Base-by-base conservation (phyloP, 306 rosid genomes). In the Dryas drummondii region DNA sequence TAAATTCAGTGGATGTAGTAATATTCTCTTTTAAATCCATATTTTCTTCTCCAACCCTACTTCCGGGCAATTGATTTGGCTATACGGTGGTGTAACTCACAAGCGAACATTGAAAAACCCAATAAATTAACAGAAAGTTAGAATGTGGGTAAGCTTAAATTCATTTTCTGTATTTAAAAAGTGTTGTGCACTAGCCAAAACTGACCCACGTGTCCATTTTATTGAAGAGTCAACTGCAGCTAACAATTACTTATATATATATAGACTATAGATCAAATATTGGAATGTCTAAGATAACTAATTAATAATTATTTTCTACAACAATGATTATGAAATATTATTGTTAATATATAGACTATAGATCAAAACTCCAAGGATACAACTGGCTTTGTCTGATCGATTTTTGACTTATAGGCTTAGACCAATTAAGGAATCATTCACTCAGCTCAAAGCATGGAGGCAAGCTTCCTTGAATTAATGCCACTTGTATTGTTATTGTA, bases 361-460 rank as follows among this genome's bases (percentile, higher is more conserved):
- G 26, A 62, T 62, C 47, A 62, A 40, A 62, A 62, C 48, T 40
- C 26, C 22, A 62, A 62, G 22, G 22, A 9, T 1, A 4, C 50
- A 47, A 7, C 10, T 37, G 68, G 68, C 49, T 41, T 62, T 40
- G 68, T 62, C 68, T 60, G 46, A 32, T 60, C n/a, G 17, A 60
- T 10, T 22, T 58, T 58, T 58, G 63, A 58, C 40, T 26, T 58
- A 8, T 9, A 19, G 6, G 62, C 62, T 19, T 17, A 3, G 14
- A 22, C 4, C 40, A 0, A n/a, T 32, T 22, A 22, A 22, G 22
- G 32, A 56, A 56, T 56, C 4, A 19, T 56, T 10, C 5, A 19
- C 8, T 56, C 19, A 56, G 5, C 62, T 22, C 62, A 58, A 26
- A 58, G 16, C 41, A 26, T 11, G 41, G 41, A 26, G 41, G 42